Percentiles rank a stretch among this genome's conserved stretches.
phyloP scores from a whole-genome alignment of 352 stramenopile species.

The Globisporangium ultimum region DNA sequence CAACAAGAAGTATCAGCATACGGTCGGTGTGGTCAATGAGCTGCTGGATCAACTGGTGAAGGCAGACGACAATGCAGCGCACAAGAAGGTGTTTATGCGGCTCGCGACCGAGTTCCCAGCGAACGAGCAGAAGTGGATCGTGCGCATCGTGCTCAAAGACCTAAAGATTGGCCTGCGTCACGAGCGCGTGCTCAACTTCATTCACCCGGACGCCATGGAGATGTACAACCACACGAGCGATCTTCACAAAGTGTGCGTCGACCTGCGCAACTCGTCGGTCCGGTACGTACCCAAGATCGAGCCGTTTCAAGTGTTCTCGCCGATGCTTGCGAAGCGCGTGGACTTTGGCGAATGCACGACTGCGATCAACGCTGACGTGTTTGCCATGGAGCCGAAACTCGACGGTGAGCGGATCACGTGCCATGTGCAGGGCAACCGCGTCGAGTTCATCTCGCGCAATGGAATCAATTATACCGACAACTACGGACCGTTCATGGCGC shows the following conservation, averaged over 20 bases:
- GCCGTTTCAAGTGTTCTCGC: conserved; percentile 83
- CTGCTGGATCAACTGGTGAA: conserved; percentile 55
- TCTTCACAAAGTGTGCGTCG: conserved; percentile 65
- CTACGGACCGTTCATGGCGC: conserved; percentile 58
- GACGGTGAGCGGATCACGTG: conserved; percentile 84
- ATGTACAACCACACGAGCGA: conserved; percentile 90
- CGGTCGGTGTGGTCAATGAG: conserved; percentile 54
- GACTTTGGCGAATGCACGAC: conserved; percentile 81
- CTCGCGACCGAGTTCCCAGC: conserved; percentile 73
- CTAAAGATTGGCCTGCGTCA: conserved; percentile 83
- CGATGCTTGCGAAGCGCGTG: conserved; percentile 84
- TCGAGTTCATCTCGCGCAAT: conserved; percentile 86
- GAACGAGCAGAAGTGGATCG: conserved; percentile 81
- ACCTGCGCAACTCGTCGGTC: conserved; percentile 74
- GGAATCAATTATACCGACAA: conserved; percentile 79
- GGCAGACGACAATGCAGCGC: conserved; percentile 33
- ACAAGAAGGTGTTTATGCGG: conserved; percentile 67
- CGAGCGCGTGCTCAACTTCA: conserved; percentile 74
- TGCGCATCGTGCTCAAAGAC: conserved; percentile 83
- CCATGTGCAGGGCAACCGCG: conserved; percentile 49
- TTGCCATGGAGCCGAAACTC: conserved; percentile 85
- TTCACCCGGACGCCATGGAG: conserved; percentile 77
- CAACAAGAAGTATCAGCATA: conserved; percentile 43
- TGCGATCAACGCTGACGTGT: conserved; percentile 61
- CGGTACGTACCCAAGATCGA: conserved; percentile 78